These are phyloP conservation scores for Acanthamoeba sp. DNA, from an alignment of 208 protist genomes.

Conservation along the genomic window DNA sequence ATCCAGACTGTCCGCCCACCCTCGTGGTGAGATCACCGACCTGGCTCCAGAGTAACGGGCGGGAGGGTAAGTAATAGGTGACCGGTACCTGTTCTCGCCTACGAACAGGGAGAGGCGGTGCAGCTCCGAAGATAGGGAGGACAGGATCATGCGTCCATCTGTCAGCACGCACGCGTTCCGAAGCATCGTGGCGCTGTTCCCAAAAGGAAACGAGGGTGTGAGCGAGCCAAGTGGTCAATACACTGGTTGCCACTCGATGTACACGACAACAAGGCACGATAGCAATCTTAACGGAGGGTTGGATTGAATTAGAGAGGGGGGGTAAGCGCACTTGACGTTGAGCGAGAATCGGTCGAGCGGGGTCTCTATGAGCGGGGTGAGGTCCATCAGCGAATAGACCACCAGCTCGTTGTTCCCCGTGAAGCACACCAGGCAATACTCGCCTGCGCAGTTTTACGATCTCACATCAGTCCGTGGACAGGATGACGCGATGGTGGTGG, in stretches of 20 bases:
- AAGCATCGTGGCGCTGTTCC: slow-evolving; percentile 14
- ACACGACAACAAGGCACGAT: too few species aligned
- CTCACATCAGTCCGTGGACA: not conserved
- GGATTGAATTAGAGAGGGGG: too few species aligned
- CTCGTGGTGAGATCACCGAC: too few species aligned
- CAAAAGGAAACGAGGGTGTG: too few species aligned
- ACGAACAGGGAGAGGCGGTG: slow-evolving; percentile 17
- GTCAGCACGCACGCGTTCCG: slow-evolving; percentile 17
- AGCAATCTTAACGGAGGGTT: too few species aligned
- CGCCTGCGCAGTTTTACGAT: not conserved
- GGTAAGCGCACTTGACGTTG: not conserved
- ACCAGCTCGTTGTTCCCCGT: not conserved
- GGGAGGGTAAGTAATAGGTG: not conserved
- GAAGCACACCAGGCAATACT: slow-evolving; percentile 39
- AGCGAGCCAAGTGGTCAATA: too few species aligned
- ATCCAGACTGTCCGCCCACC: not conserved
- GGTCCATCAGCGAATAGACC: slow-evolving; percentile 54
- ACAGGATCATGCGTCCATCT: not conserved
- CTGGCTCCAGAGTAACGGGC: not conserved
- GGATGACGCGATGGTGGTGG: too few species aligned
- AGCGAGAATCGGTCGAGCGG: slow-evolving; percentile 21
- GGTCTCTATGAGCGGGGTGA: slow-evolving; percentile 49
- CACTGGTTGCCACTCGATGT: too few species aligned
- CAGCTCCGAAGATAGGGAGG: slow-evolving; percentile 41
- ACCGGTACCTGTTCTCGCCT: slow-evolving; percentile 4